Conservation (phyloP, 768 basidiomycete genomes). For the Boletus reticuloceps region DNA sequence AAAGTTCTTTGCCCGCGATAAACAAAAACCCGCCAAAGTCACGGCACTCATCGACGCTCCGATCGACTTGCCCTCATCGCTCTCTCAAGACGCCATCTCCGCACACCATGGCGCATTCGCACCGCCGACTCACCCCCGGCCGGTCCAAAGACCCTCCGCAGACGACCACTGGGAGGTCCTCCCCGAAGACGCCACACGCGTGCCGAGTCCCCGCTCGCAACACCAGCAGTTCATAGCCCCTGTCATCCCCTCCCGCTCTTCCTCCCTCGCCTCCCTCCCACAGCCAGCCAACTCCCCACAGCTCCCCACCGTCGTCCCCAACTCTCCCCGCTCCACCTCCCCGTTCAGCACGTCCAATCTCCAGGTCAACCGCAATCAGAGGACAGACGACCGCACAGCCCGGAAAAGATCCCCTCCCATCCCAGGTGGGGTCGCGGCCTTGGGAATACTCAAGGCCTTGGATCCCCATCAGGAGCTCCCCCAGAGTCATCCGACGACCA, state of each 20-base stretch:
- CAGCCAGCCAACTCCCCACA: conserved; percentile 41
- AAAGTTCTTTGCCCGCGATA: conserved; percentile 56
- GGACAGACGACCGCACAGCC: conserved; percentile 17
- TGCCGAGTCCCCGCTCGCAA: conserved; percentile 20
- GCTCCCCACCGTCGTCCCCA: conserved; percentile 19
- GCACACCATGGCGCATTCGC: conserved; percentile 23
- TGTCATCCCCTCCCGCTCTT: conserved; percentile 45
- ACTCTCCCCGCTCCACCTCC: conserved; percentile 40
- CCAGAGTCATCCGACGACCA: conserved; percentile 33
- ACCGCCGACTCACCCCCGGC: background rate
- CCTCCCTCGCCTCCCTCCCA: conserved; percentile 49
- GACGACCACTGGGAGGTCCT: conserved; percentile 51
- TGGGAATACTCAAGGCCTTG: conserved; percentile 41
- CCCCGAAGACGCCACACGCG: conserved; percentile 24
- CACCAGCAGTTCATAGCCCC: conserved; percentile 29
- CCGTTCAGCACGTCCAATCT: conserved; percentile 40
- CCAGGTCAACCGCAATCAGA: conserved; percentile 13
- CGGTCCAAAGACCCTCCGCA: conserved; percentile 27
- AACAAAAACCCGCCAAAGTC: conserved; percentile 38
- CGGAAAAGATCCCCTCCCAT: conserved; percentile 31
- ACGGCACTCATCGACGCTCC: conserved; percentile 21
- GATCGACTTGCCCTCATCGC: no score
- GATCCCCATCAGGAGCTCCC: conserved; percentile 46
- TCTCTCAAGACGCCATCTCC: conserved; percentile 22
- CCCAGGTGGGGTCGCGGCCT: conserved; percentile 25